Base-by-base conservation (phyloP, 306 rosid genomes). In the Dalbergia cultrata region DNA sequence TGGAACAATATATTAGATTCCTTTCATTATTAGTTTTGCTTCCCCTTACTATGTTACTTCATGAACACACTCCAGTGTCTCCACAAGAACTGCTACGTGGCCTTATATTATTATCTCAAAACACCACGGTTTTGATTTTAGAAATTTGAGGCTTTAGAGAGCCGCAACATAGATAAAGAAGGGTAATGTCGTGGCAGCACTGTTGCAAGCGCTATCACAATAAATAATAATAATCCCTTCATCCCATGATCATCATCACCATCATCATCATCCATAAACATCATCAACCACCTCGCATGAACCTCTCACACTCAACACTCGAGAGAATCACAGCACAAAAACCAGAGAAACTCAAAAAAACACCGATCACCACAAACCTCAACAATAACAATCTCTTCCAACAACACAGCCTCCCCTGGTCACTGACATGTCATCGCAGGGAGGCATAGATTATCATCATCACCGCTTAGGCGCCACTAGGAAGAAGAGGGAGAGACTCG, bases 401-500 rank as follows among this genome's bases (percentile, higher is more conserved):
- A 33, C 74, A 9, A 43, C 62, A 62, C 31, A 43, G 5, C 56
- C n/a, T 8, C 4, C 0, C 61, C 12, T 43, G 8, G 19, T 56
- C 56, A 22, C 26, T 70, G 7, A 43, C 61, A 83, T 83, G 86
- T 78, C 84, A 5, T 79, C 74, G 22, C 81, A 62, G 76, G 49
- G 41, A 13, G 2, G 14, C 58, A 8, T 9, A 33, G 56, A 62
- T 19, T 54, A 26, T 61, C 37, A 26, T 64, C 39, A 18, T 60
- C 49, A 26, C 31, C 31, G 49, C 21, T 1, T 66, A 31, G 74
- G 72, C n/a, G 41, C 61, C 21, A 31, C 76, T 9, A 76, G 77
- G 50, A 84, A 83, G 56, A 83, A 83, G 59, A 71, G 84, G 61
- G 87, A 84, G 17, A 47, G 81, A 6, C 61, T 57, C 8, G 2